These are phyloP conservation scores for Phycomyces blakesleeanus DNA, from an alignment of 192 early-diverging fungal species.

Conservation along the genomic window DNA sequence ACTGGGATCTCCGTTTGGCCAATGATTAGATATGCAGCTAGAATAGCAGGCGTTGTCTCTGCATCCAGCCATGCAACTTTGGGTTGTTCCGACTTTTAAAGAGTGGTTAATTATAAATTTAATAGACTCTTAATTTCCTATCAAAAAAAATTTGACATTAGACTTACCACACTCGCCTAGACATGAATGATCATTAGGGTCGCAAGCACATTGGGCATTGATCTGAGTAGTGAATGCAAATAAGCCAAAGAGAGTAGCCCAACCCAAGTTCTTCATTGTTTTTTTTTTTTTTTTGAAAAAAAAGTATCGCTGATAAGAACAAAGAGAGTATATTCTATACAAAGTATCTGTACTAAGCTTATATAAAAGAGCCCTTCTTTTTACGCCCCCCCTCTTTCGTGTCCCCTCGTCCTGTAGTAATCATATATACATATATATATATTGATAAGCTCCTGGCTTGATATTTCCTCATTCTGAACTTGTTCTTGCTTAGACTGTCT, in stretches of 20 bases:
- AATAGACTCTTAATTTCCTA: not conserved
- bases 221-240: not conserved
- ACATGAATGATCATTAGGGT: not conserved
- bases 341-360: too few relatives aligned
- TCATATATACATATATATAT: too few relatives aligned
- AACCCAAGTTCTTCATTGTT: conserved; percentile 13
- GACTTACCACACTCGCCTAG: conserved; percentile 13
- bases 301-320: not conserved
- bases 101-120: not conserved
- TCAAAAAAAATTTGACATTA: not conserved
- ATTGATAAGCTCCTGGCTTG: too few relatives aligned
- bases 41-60: conserved; percentile 4
- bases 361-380: too few relatives aligned
- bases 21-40: conserved; percentile 12
- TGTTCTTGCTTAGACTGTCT: too few relatives aligned
- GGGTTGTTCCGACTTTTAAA: conserved; percentile 1
- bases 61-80: conserved; percentile 5
- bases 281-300: too few relatives aligned
- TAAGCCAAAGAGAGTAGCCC: conserved; percentile 2
- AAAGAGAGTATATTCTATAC: not conserved
- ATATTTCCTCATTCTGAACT: too few relatives aligned
- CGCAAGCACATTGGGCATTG: conserved; percentile 15
- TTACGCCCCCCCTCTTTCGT: too few relatives aligned
- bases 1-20: conserved; percentile 11
- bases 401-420: too few relatives aligned